These are phyloP conservation scores for Daphne laureola DNA, from an alignment of 441 rosid species.

Conservation along the genomic window DNA sequence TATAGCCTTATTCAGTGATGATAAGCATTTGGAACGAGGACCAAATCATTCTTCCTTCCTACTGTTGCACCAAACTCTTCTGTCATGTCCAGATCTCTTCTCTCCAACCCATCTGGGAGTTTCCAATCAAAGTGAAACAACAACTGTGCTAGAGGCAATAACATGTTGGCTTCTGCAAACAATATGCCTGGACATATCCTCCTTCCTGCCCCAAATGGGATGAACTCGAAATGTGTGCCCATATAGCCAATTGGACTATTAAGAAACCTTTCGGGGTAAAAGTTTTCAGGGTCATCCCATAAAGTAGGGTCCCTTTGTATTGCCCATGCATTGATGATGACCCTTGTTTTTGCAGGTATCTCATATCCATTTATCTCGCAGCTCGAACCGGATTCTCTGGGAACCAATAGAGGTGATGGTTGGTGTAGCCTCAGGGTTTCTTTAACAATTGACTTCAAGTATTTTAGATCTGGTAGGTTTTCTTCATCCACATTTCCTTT, in stretches of 20 bases:
- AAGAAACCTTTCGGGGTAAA: conserved; percentile 19
- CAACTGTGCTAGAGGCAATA: conserved; percentile 16
- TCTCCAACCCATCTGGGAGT: conserved; percentile 11
- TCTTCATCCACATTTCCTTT: conserved; percentile 15
- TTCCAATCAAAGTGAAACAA: conserved; percentile 31
- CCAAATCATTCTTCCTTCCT: conserved; percentile 19
- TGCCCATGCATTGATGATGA: conserved; percentile 26
- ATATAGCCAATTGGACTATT: conserved; percentile 14
- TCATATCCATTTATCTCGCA: conserved; percentile 20
- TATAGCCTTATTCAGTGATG: background rate
- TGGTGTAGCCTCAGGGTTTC: conserved; percentile 28
- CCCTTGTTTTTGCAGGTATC: conserved; percentile 18
- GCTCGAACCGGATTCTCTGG: conserved; percentile 17
- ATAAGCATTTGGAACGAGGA: conserved; percentile 15
- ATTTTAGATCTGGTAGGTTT: conserved; percentile 13
- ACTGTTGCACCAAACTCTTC: conserved; percentile 12
- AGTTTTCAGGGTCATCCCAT: conserved; percentile 18
- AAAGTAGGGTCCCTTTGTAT: conserved; percentile 20
- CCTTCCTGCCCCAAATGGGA: conserved; percentile 33
- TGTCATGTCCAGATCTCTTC: conserved; percentile 16
- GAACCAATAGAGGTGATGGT: conserved; percentile 19
- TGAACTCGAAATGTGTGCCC: conserved; percentile 17
- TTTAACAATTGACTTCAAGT: conserved; percentile 18
- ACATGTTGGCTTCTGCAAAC: conserved; percentile 15
- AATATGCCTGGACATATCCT: conserved; percentile 27